Base-by-base conservation (phyloP, 176 grass and related monocot genomes). In the Lolium perenne region DNA sequence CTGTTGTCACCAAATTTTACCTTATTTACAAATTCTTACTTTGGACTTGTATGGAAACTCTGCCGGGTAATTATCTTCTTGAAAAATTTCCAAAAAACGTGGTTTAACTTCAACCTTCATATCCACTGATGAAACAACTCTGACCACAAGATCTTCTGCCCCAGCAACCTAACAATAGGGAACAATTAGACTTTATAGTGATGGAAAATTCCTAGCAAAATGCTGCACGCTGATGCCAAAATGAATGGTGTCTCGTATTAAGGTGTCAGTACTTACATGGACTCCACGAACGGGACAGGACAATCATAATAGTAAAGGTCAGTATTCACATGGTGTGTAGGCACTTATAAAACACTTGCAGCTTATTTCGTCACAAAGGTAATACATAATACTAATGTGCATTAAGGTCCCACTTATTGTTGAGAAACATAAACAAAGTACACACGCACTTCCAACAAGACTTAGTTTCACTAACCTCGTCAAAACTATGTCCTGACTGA, bases 61-160 rank as follows among this genome's bases (percentile, higher is more conserved):
- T 77, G 86, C 91, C 4, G 97, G 97, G 73, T 97, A 99, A 86
- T 99, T 99, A 56, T 99, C 94, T 84, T 99, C 94, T 82, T 91
- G 89, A 89, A 99, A 99, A 87, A 99, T 94, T 83, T 99, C 97
- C 66, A 99, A 82, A 90, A 99, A 99, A n/a, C 89, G 92, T 67
- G 89, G 92, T 87, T 99, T 99, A 80, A 99, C 97, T 83, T 99
- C 97, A 83, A 99, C 83, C 78, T 99, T 99, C 87, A 97, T 99
- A 90, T 99, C 97, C 82, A 99, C 97, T 53, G 97, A 99, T 88
- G 97, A 99, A 82, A 99, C 92, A 85, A 99, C 97, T 87, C 97
- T 94, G 67, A 99, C 94, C 22, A 99, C 97, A 90, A 99, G 97
- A 65, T 92, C 92, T 87, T 99, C 97, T 54, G 89, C 97, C 78